Conservation (phyloP, 257 asterid genomes). For the Salvia rosmarinus region DNA sequence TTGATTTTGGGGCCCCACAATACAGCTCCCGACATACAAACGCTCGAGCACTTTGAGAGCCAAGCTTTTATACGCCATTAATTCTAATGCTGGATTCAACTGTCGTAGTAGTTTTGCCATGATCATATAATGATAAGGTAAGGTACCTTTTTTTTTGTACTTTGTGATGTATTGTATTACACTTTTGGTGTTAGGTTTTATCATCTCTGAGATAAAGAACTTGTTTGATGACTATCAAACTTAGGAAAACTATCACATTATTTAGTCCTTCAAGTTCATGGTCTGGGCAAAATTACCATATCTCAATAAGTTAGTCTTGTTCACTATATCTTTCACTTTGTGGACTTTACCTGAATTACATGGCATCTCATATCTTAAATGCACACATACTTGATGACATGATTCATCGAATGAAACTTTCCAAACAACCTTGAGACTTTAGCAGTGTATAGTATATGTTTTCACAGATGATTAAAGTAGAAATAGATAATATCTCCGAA, state of each 20-base stretch:
- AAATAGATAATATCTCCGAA: too few species aligned
- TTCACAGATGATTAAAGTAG: too few species aligned
- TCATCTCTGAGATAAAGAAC: slow-evolving; percentile 4
- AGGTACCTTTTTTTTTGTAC: slow-evolving; percentile 13
- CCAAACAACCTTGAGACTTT: too few species aligned
- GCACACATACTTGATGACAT: too few species aligned
- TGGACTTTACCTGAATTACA: not conserved
- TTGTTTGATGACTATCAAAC: not conserved
- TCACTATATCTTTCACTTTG: not conserved
- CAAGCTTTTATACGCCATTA: slow-evolving; percentile 88
- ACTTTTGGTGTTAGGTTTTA: not conserved
- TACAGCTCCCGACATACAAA: slow-evolving; percentile 95
- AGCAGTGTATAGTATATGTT: too few species aligned
- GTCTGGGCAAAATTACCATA: not conserved
- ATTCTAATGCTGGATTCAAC: slow-evolving; percentile 93
- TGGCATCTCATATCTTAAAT: too few species aligned
- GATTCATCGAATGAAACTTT: too few species aligned
- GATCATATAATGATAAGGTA: slow-evolving; percentile 33
- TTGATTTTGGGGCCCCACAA: slow-evolving; percentile 30
- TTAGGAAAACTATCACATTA: not conserved
- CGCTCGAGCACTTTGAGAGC: slow-evolving; percentile 84
- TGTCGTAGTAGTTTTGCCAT: slow-evolving; percentile 54
- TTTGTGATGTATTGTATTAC: not conserved
- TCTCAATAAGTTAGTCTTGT: not conserved
- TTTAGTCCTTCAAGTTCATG: not conserved